A percentile compares a stretch with the other conserved stretches of the same genome.
Conservation (phyloP, 176 grass and related monocot species). For the Cymbopogon citratus region DNA sequence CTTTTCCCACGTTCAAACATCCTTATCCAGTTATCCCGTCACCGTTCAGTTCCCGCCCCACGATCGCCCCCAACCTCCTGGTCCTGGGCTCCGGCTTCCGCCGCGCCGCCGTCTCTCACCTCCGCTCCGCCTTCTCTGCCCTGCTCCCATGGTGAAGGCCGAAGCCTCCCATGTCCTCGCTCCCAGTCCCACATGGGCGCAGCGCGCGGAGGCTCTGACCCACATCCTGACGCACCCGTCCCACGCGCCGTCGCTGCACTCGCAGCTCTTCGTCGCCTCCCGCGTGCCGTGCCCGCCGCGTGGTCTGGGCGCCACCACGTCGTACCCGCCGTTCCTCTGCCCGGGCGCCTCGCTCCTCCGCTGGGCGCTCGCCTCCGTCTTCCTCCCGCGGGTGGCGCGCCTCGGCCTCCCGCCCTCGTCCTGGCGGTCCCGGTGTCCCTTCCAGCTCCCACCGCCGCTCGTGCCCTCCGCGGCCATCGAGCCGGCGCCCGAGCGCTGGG, state of each 20-base stretch:
- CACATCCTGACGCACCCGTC: conserved; percentile 60
- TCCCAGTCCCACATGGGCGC: conserved; percentile 30
- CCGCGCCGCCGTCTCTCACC: not conserved
- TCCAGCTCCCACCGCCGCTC: conserved; percentile 65
- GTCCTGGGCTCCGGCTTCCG: not conserved
- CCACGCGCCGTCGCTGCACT: conserved; percentile 67
- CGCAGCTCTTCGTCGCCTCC: conserved; percentile 69
- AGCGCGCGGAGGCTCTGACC: conserved; percentile 43
- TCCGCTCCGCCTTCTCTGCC: not conserved
- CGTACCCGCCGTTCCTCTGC: conserved; percentile 80
- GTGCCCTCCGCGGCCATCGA: conserved; percentile 51
- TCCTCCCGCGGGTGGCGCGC: conserved; percentile 47
- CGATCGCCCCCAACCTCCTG: not conserved
- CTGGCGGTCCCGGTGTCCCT: conserved; percentile 76
- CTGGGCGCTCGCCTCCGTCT: conserved; percentile 53
- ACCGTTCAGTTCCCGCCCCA: not conserved
- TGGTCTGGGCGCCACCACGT: not conserved
- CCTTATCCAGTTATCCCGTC: not conserved
- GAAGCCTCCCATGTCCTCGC: not conserved
- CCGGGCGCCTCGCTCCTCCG: conserved; percentile 32
- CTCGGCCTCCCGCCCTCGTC: conserved; percentile 54
- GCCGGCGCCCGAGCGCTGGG: conserved; percentile 38
- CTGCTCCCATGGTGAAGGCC: conserved; percentile 6
- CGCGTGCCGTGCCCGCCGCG: conserved; percentile 47
- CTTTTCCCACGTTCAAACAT: not conserved